A percentile compares a stretch with the other conserved stretches of the same genome.
Conservation (phyloP, 768 basidiomycete species). For the Fibroporia radiculosa region DNA sequence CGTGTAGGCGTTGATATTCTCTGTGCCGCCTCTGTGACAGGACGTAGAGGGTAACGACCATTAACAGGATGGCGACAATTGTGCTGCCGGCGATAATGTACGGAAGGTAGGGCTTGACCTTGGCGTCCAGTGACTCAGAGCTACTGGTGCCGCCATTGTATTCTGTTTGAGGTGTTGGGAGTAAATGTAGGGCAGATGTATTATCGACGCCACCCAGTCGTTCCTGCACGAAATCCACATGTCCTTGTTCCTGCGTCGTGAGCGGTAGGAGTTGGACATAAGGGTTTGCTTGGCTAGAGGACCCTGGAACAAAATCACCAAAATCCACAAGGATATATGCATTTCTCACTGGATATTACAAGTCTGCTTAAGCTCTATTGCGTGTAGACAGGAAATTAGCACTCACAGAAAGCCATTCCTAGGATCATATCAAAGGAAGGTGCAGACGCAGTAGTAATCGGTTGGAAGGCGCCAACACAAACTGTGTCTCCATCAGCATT, state of each 20-base stretch:
- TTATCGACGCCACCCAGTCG: conserved; percentile 25
- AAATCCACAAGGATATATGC: conserved; percentile 29
- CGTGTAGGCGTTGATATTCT: conserved; percentile 20
- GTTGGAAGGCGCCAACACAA: conserved; percentile 30
- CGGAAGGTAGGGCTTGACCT: conserved; percentile 20
- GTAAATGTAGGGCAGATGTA: conserved; percentile 19
- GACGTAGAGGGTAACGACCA: conserved; percentile 14
- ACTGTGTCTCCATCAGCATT: conserved; percentile 20
- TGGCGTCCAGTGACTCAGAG: conserved; percentile 12
- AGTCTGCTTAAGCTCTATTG: not conserved
- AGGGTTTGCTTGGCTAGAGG: conserved; percentile 22
- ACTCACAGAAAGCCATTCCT: conserved; percentile 31
- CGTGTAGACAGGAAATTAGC: not conserved
- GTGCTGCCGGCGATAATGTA: conserved; percentile 24
- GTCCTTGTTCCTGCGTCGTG: conserved; percentile 20
- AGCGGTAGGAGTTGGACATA: conserved; percentile 27
- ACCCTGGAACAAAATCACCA: conserved; percentile 27
- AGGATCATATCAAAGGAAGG: conserved; percentile 26
- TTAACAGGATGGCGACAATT: conserved; percentile 15
- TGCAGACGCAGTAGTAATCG: conserved; percentile 16
- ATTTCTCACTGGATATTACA: conserved; percentile 26
- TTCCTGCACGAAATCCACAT: conserved; percentile 24
- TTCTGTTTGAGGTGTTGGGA: conserved; percentile 17
- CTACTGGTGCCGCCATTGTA: conserved; percentile 9
- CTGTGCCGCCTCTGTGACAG: conserved; percentile 10